Evolutionary conservation across 225 moss, liverwort and hornwort genomes (phyloP).

Genomic region (Marchantia polymorpha): DNA sequence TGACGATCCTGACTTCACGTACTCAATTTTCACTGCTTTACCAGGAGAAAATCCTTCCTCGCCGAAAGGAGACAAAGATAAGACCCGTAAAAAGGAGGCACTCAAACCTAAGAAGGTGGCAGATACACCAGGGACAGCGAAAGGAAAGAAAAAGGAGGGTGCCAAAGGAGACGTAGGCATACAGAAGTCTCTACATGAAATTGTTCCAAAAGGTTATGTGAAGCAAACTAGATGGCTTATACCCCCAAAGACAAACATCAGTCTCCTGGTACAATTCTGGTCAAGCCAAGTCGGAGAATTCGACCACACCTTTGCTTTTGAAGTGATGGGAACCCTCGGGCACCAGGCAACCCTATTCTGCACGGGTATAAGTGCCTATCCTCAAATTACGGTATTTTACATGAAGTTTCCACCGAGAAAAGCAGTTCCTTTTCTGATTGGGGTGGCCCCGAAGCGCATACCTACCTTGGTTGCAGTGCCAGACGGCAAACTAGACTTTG

Average conservation of each 20-base stretch:
- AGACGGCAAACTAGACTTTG: slow-evolving; percentile 64
- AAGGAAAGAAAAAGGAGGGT: slow-evolving; percentile 16
- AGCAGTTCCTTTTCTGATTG: slow-evolving; percentile 48
- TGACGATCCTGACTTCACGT: slow-evolving; percentile 42
- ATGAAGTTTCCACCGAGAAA: slow-evolving; percentile 61
- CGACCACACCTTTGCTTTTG: slow-evolving; percentile 69
- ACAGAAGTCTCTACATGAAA: slow-evolving; percentile 39
- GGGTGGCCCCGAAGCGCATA: slow-evolving; percentile 45
- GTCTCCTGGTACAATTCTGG: slow-evolving; percentile 68
- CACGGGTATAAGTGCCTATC: slow-evolving; percentile 70
- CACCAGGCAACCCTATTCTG: slow-evolving; percentile 46
- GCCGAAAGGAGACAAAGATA: slow-evolving; percentile 27
- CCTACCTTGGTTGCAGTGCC: slow-evolving; percentile 46
- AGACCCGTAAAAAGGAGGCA: slow-evolving; percentile 27
- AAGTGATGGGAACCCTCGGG: slow-evolving; percentile 54
- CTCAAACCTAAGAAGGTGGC: slow-evolving; percentile 8
- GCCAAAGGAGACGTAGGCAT: not conserved
- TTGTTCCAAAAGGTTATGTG: slow-evolving; percentile 33
- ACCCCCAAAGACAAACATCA: slow-evolving; percentile 44
- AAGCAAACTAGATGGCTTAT: slow-evolving; percentile 85
- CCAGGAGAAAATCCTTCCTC: slow-evolving; percentile 21
- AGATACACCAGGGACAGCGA: not conserved
- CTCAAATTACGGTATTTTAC: slow-evolving; percentile 56
- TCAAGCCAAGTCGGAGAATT: slow-evolving; percentile 61
- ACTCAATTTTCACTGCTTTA: slow-evolving; percentile 64